Percentiles rank a stretch among this genome's conserved stretches.
These are phyloP conservation scores for Capronia epimyces DNA, from an alignment of 2,329 filamentous ascomycete genomes.

Conservation along the genomic window DNA sequence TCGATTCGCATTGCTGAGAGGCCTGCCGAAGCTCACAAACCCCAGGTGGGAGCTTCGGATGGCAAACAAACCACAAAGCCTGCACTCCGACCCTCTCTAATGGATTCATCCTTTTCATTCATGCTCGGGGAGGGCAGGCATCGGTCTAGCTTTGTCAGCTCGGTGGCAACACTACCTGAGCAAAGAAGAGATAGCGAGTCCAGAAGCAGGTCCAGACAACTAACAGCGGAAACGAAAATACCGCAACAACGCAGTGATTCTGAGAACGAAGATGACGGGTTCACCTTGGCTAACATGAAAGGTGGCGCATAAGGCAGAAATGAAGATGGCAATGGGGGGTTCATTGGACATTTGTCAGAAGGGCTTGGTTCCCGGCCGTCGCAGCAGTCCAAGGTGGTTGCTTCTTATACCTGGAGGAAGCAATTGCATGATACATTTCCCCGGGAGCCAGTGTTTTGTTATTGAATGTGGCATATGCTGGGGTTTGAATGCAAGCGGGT, in stretches of 20 bases:
- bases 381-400: no score
- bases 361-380: not conserved
- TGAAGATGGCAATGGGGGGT: not conserved
- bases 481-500: no score
- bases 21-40: not conserved
- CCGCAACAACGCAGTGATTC: constrained; percentile 31
- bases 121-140: constrained; percentile 45
- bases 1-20: not conserved
- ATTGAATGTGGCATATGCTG: no score
- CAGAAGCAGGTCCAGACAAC: constrained; percentile 32
- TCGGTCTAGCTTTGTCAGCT: constrained; percentile 43
- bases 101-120: constrained; percentile 47
- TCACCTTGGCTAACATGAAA: constrained; percentile 39
- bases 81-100: constrained; percentile 38
- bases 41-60: not conserved
- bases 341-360: no score
- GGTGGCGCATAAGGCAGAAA: constrained; percentile 20
- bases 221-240: constrained; percentile 21
- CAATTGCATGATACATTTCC: no score
- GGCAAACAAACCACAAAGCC: constrained; percentile 2
- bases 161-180: constrained; percentile 42
- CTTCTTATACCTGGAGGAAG: no score
- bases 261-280: constrained; percentile 34
- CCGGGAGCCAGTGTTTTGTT: no score
- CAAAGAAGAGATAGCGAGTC: constrained; percentile 36